These are phyloP conservation scores for Gossypium arboreum DNA, from an alignment of 345 rosid genomes.

Conservation along the genomic window DNA sequence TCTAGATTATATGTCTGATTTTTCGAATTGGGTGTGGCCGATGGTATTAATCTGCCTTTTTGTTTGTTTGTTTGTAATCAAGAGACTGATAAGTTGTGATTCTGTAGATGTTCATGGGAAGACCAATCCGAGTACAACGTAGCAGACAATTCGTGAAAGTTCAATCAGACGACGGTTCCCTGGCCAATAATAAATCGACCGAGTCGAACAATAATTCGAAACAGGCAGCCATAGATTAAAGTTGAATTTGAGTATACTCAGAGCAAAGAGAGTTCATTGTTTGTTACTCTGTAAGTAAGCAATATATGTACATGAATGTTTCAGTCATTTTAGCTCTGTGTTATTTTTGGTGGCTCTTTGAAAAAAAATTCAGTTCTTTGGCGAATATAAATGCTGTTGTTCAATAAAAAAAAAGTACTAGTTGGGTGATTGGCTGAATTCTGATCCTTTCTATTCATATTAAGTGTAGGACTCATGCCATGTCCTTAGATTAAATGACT, in stretches of 20 bases:
- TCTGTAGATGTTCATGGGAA: conserved; percentile 62
- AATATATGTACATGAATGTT: neutral
- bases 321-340: conserved; percentile 7
- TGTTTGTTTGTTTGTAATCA: neutral
- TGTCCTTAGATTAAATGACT: no score
- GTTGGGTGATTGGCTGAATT: conserved; percentile 6
- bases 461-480: no score
- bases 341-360: conserved; percentile 20
- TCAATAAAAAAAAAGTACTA: neutral
- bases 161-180: conserved; percentile 39
- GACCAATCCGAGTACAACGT: conserved; percentile 62
- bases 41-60: neutral
- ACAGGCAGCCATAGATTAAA: conserved; percentile 18
- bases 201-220: conserved; percentile 31
- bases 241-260: conserved; percentile 18
- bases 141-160: conserved; percentile 71
- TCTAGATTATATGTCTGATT: conserved; percentile 11
- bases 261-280: conserved; percentile 15
- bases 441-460: neutral
- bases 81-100: conserved; percentile 2
- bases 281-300: conserved; percentile 22
- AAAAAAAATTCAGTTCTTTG: conserved; percentile 8
- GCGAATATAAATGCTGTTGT: neutral
- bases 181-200: conserved; percentile 34
- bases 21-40: neutral